These are phyloP conservation scores for Mycena maculata DNA, from an alignment of 768 basidiomycete genomes.

Conservation along the genomic window DNA sequence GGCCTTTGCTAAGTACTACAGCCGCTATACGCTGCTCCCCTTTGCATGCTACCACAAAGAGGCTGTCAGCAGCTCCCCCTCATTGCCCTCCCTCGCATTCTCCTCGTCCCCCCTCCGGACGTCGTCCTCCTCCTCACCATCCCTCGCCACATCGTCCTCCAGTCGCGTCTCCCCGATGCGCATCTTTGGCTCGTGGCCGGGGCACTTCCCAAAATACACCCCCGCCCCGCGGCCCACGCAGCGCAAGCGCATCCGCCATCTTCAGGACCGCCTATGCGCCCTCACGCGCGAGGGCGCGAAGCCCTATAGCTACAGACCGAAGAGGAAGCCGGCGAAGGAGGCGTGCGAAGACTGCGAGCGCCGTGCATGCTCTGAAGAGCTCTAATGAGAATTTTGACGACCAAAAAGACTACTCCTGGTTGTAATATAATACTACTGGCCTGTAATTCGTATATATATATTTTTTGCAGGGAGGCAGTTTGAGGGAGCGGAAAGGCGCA, in stretches of 20 bases:
- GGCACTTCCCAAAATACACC: conserved; percentile 47
- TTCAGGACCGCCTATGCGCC: conserved; percentile 43
- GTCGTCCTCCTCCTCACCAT: conserved; percentile 23
- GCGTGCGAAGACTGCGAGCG: conserved; percentile 4
- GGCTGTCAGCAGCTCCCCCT: conserved; percentile 34
- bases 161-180: conserved; percentile 31
- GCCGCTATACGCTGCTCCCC: conserved; percentile 39
- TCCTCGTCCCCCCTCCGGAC: conserved; percentile 2
- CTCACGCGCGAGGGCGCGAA: conserved; percentile 24
- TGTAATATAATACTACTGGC: too few species aligned
- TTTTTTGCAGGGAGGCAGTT: too few species aligned
- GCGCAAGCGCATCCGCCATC: conserved; percentile 47
- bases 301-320: background rate
- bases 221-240: conserved; percentile 55
- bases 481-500: too few species aligned
- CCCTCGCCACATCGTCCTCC: conserved; percentile 22
- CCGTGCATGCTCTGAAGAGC: conserved; percentile 19
- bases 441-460: conserved; percentile 20
- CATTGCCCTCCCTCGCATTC: conserved; percentile 11
- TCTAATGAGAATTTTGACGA: conserved; percentile 7
- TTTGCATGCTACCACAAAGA: conserved; percentile 37
- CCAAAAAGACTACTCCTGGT: background rate
- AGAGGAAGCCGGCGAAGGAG: conserved; percentile 2
- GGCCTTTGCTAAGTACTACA: conserved; percentile 47
- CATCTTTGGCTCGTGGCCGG: conserved; percentile 30